These are phyloP conservation scores for Syzygium aqueum DNA, from an alignment of 345 rosid genomes.

Conservation along the genomic window DNA sequence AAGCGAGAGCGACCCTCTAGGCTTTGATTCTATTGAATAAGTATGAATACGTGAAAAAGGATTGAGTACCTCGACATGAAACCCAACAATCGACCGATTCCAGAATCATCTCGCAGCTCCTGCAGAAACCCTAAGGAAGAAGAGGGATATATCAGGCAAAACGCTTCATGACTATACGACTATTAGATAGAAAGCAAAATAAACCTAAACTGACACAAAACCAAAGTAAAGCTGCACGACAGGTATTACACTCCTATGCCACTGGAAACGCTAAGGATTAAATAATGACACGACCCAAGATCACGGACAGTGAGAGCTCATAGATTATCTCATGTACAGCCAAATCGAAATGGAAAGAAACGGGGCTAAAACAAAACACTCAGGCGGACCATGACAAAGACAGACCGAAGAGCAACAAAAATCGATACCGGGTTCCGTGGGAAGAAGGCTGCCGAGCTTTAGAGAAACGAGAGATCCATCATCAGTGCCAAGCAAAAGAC, in stretches of 20 bases:
- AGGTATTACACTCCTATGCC: not conserved
- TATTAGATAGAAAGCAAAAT: not conserved
- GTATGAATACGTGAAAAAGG: not conserved
- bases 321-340: not conserved
- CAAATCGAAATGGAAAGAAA: not conserved
- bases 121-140: conserved; percentile 38
- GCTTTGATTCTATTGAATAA: not conserved
- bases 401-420: not conserved
- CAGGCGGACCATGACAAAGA: not conserved
- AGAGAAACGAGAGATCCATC: conserved; percentile 66
- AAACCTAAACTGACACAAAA: not conserved
- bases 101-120: conserved; percentile 74
- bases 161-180: not conserved
- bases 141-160: not conserved
- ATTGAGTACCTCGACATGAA: conserved; percentile 60
- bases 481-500: conserved; percentile 49
- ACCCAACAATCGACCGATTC: conserved; percentile 77
- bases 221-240: not conserved
- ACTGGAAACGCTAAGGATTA: not conserved
- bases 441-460: conserved; percentile 36
- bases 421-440: conserved; percentile 44
- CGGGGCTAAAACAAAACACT: not conserved
- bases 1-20: not conserved
- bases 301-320: not conserved
- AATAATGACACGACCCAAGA: not conserved